Evolutionary conservation across 1,284 basidiomycete genomes (phyloP).

Genomic region (Pascua sp.): DNA sequence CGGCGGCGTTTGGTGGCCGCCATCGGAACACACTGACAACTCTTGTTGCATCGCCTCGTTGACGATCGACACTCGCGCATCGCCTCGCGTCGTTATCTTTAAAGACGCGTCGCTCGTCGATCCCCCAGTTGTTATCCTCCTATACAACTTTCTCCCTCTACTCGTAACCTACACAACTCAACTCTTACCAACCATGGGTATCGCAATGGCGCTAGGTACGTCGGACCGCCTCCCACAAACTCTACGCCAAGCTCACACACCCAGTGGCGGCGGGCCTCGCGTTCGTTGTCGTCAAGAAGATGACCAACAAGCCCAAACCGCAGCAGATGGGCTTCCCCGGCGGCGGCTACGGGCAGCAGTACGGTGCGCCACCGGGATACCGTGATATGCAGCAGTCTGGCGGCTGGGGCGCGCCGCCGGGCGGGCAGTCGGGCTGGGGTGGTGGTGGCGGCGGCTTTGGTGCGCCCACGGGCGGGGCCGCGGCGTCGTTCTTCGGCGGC

Average conservation of each 20-base stretch:
- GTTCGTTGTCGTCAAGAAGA: conserved; percentile 18
- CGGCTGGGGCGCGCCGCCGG: conserved; percentile 1
- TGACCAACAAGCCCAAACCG: conserved; percentile 11
- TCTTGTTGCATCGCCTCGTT: no score
- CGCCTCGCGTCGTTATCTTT: no score
- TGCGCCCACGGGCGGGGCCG: not conserved
- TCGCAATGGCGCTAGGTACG: conserved; percentile 12
- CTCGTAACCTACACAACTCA: not conserved
- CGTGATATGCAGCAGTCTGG: not conserved
- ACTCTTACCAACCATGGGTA: conserved; percentile 8
- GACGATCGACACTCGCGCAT: no score
- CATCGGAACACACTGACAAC: no score
- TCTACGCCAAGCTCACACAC: not conserved
- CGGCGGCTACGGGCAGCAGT: conserved; percentile 4
- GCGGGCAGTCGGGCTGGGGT: not conserved
- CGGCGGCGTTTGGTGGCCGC: no score
- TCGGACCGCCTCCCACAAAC: not conserved
- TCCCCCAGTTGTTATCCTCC: no score
- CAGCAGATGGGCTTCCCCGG: not conserved
- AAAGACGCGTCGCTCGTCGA: no score
- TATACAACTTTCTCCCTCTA: no score
- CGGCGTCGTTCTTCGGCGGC: conserved; percentile 5
- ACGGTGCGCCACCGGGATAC: conserved; percentile 4
- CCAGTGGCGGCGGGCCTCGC: conserved; percentile 14
- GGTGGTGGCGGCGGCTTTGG: not conserved